These are phyloP conservation scores for Neobulgaria alba DNA, from an alignment of 2,329 filamentous ascomycete species.

Conservation along the genomic window DNA sequence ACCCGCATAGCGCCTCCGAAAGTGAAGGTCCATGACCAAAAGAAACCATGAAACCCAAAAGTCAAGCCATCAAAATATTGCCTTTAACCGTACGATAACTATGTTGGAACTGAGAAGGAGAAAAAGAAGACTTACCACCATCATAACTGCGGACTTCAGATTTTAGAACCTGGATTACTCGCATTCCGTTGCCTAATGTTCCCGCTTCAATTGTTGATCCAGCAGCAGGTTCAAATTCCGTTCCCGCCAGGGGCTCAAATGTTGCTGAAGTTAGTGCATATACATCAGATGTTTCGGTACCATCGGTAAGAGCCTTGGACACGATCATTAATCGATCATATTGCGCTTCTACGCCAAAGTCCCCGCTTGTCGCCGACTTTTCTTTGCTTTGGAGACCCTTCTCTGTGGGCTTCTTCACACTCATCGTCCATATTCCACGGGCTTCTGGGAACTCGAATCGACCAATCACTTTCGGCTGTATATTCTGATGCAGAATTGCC, in stretches of 20 bases:
- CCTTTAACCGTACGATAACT: not conserved
- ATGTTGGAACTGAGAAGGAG: slow-evolving; percentile 11
- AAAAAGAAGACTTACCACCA: slow-evolving; percentile 51
- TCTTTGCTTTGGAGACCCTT: slow-evolving; percentile 44
- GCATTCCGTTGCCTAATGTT: slow-evolving; percentile 68
- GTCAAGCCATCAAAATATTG: not conserved
- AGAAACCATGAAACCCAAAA: slow-evolving; percentile 1
- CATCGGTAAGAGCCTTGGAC: slow-evolving; percentile 54
- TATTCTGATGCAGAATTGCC: slow-evolving; percentile 66
- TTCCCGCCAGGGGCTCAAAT: slow-evolving; percentile 67
- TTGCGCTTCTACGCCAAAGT: slow-evolving; percentile 50
- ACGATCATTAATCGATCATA: slow-evolving; percentile 79
- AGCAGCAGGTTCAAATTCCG: slow-evolving; percentile 86
- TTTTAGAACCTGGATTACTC: slow-evolving; percentile 80
- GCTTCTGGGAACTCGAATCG: slow-evolving; percentile 66
- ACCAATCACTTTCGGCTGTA: slow-evolving; percentile 64
- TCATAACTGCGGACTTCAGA: slow-evolving; percentile 88
- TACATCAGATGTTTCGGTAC: slow-evolving; percentile 69
- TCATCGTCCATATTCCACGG: slow-evolving; percentile 73
- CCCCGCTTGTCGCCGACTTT: slow-evolving; percentile 39
- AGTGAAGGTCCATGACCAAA: slow-evolving; percentile 13
- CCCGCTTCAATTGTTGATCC: slow-evolving; percentile 82
- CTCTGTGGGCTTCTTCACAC: slow-evolving; percentile 56
- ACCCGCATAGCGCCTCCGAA: slow-evolving; percentile 28
- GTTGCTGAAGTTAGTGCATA: slow-evolving; percentile 66